phyloP scores from a whole-genome alignment of 176 grass and related monocot genomes.

The Phragmites australis region DNA sequence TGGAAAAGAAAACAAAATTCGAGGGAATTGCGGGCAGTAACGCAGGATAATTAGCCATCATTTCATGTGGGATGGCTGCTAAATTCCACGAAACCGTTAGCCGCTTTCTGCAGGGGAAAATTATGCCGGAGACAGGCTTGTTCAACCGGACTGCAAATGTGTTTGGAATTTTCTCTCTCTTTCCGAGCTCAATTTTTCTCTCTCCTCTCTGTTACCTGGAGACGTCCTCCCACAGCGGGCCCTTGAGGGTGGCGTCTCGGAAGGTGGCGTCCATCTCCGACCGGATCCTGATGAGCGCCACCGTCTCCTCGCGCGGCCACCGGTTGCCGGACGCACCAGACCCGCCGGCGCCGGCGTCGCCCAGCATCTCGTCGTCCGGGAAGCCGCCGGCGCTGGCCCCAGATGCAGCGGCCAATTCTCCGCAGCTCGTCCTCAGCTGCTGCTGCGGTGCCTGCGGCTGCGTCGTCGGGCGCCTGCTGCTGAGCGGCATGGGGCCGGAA shows the following conservation, averaged over 20 bases:
- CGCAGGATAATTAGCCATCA: slow-evolving; percentile 43
- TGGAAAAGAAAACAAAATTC: neutral
- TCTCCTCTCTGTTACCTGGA: slow-evolving; percentile 50
- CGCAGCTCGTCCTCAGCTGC: slow-evolving; percentile 30
- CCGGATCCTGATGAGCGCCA: slow-evolving; percentile 93
- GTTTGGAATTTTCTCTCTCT: neutral
- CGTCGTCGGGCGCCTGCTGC: slow-evolving; percentile 35
- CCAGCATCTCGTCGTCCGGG: slow-evolving; percentile 51
- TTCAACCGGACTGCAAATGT: slow-evolving; percentile 20
- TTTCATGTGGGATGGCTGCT: slow-evolving; percentile 59
- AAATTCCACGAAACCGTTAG: slow-evolving; percentile 63
- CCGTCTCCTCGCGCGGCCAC: slow-evolving; percentile 92
- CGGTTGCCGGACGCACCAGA: slow-evolving; percentile 61
- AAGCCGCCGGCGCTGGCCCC: slow-evolving; percentile 12
- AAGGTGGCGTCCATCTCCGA: slow-evolving; percentile 96
- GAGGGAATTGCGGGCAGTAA: neutral
- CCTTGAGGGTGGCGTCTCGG: slow-evolving; percentile 92
- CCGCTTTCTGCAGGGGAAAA: slow-evolving; percentile 15
- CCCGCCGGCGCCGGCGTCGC: slow-evolving; percentile 28
- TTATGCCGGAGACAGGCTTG: slow-evolving; percentile 20
- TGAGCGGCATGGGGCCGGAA: slow-evolving; percentile 38
- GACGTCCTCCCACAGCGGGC: slow-evolving; percentile 88
- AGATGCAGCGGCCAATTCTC: slow-evolving; percentile 22
- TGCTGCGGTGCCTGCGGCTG: neutral
- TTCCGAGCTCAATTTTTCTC: neutral